Evolutionary conservation across 208 protist genomes (phyloP).

Genomic region (Wallacemonas sp.): DNA sequence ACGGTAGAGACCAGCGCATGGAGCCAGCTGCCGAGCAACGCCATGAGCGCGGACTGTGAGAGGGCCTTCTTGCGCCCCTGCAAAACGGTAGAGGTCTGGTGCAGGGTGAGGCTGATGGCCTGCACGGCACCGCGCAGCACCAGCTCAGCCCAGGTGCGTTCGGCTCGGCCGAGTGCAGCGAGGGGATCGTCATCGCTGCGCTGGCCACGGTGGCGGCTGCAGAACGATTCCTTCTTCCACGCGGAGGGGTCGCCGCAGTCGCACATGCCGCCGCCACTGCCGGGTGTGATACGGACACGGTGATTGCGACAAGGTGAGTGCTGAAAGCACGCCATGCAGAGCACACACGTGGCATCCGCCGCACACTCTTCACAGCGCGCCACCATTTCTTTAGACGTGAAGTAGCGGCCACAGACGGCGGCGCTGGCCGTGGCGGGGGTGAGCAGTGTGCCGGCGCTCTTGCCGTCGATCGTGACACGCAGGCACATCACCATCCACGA

Average conservation of each 20-base stretch:
- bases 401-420: conserved; percentile 62
- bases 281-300: conserved; percentile 57
- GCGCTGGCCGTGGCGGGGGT: conserved; percentile 5
- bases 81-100: conserved; percentile 17
- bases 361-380: conserved; percentile 89
- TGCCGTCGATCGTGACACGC: conserved; percentile 9
- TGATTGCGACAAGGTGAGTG: conserved; percentile 78
- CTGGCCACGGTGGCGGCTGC: conserved; percentile 45
- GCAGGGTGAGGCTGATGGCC: conserved; percentile 31
- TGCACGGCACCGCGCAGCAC: conserved; percentile 44
- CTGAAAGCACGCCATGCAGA: conserved; percentile 92
- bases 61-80: no score
- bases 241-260: conserved; percentile 93
- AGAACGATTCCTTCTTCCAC: conserved; percentile 72
- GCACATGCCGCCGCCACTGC: conserved; percentile 84
- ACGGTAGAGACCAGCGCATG: conserved; percentile 6
- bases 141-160: conserved; percentile 38
- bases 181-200: conserved; percentile 22
- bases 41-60: not conserved
- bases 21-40: conserved; percentile 21
- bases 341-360: conserved; percentile 80
- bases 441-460: conserved; percentile 12
- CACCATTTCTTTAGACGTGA: conserved; percentile 47
- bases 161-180: conserved; percentile 11
- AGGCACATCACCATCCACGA: conserved; percentile 33